Percentiles rank a stretch among this genome's conserved stretches.
Conservation (phyloP, 495 filamentous ascomycete species). For the Oleoguttula mirabilis region DNA sequence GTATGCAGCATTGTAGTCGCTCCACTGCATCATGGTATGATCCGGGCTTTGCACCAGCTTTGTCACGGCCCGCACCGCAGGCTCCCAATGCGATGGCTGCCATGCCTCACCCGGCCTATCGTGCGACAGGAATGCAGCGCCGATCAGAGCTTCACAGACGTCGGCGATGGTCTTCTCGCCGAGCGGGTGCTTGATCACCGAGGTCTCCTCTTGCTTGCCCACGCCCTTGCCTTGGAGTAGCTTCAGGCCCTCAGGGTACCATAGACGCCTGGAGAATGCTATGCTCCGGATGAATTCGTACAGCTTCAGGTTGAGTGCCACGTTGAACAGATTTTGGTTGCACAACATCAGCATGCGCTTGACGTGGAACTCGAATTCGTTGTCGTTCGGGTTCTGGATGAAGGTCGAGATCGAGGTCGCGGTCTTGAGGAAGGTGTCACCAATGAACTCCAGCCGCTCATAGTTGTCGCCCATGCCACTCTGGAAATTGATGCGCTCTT, state of each 20-base stretch:
- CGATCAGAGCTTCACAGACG: conserved; percentile 91
- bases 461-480: conserved; percentile 94
- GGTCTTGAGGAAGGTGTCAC: conserved; percentile 92
- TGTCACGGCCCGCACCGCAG: conserved; percentile 74
- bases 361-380: conserved; percentile 83
- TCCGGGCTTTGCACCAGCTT: conserved; percentile 53
- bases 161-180: conserved; percentile 92
- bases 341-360: conserved; percentile 83
- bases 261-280: conserved; percentile 63
- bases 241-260: conserved; percentile 72
- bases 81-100: conserved; percentile 49
- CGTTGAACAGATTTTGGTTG: conserved; percentile 78
- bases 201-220: conserved; percentile 43
- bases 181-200: conserved; percentile 50
- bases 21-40: conserved; percentile 56
- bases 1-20: conserved; percentile 64
- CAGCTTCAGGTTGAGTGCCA: conserved; percentile 53
- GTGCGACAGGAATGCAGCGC: conserved; percentile 64
- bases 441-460: conserved; percentile 86
- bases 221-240: conserved; percentile 49
- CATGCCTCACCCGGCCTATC: conserved; percentile 29
- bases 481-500: conserved; percentile 60
- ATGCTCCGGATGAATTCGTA: conserved; percentile 68
- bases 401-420: conserved; percentile 81
- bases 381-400: conserved; percentile 57